Evolutionary conservation across 495 filamentous ascomycete species (phyloP), one percentile per base, ranked within the genome.

Genomic region (Aspergillus biplanus): DNA sequence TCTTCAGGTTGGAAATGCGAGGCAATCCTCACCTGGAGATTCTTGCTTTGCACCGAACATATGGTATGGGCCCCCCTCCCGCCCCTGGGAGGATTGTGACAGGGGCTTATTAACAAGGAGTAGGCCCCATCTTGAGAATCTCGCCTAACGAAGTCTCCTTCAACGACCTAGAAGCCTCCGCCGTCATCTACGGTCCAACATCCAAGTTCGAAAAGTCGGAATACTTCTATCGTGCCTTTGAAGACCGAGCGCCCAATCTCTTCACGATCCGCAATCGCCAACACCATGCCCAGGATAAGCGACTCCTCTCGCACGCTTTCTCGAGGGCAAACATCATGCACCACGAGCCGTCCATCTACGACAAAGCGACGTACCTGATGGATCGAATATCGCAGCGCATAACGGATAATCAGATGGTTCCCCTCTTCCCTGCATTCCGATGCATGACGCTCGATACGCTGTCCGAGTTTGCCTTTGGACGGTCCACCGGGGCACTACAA

Each of bases 171-270:
- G 39, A 44, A 9, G 39, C 39, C 7, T 44, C 39, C 3, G 39
- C 11, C n/a, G 7, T 9, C 7, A 44, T 53, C 9, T 53, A 53
- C 50, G 50, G n/a, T 6, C 50, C 3, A 31, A 53, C 16, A 6
- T 53, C 50, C 0, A 53, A 27, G 5, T 53, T 53, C n/a, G 50
- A 53, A n/a, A 53, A 53, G 50, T 53, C 50, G 6, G 1, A 53
- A 33, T 53, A 53, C 50, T 53, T 53, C 21, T 53, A 53, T 53
- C 50, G 50, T 31, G 13, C 50, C 31, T 53, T 53, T 6, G 50
- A 53, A 53, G 16, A 53, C 49, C 49, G 3, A 5, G 49, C 49
- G 11, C 12, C 49, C 12, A 52, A 52, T 52, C 49, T 52, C 21
- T 44, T 44, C 39, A 6, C 39, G 7, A 44, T 44, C 0, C 7